These are phyloP conservation scores for Penicillium psychrofluorescens DNA, from an alignment of 495 filamentous ascomycete species.

Conservation along the genomic window DNA sequence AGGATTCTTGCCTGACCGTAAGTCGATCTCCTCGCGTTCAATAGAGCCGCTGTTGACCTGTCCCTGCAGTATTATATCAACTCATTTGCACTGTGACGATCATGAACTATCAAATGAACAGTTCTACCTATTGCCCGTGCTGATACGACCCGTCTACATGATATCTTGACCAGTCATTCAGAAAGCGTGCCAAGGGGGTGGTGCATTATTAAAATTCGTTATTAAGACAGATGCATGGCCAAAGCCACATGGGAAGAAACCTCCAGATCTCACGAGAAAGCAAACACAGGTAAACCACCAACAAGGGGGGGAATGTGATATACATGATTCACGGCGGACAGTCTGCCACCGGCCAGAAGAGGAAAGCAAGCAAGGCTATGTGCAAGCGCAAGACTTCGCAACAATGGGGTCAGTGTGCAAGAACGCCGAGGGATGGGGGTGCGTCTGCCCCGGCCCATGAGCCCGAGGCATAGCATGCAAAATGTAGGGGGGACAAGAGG, in stretches of 20 bases:
- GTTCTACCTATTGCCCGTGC: too few species aligned
- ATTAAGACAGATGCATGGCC: conserved; percentile 15
- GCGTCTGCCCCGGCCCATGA: conserved; percentile 8
- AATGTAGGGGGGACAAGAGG: conserved; percentile 10
- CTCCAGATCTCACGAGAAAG: conserved; percentile 2
- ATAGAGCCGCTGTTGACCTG: not conserved
- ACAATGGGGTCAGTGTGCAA: conserved; percentile 13
- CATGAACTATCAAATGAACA: too few species aligned
- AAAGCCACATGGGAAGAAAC: conserved; percentile 6
- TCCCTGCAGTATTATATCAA: conserved; percentile 52
- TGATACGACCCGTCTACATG: conserved; percentile 2
- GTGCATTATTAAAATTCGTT: conserved; percentile 13
- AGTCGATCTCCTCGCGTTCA: conserved; percentile 15
- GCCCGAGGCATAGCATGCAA: conserved; percentile 12
- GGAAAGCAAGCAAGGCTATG: conserved; percentile 17
- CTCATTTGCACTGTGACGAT: conserved; percentile 23
- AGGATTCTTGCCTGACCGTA: conserved; percentile 76
- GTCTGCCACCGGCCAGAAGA: conserved; percentile 3
- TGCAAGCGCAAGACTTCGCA: conserved; percentile 13
- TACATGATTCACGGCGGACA: conserved; percentile 18
- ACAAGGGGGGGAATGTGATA: conserved; percentile 9
- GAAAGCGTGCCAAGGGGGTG: not conserved
- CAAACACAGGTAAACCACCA: conserved; percentile 1
- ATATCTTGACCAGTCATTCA: not conserved
- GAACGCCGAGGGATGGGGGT: conserved; percentile 10